Evolutionary conservation across 306 rosid genomes (phyloP), one percentile per base, ranked within the genome.

Genomic region (Datisca glomerata): DNA sequence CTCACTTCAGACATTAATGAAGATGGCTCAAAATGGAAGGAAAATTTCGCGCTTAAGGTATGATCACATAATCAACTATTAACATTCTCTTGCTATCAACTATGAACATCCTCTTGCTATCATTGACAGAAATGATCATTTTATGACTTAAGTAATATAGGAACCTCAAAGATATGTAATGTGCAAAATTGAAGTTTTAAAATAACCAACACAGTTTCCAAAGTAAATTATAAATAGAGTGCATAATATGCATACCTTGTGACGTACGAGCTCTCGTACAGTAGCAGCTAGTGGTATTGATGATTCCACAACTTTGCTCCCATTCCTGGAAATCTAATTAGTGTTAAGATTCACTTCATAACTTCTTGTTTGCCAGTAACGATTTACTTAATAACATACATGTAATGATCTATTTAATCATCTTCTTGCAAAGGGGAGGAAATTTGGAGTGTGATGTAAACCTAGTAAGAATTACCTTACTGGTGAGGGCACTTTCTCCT

Each of bases 261-360:
- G 75, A 45, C 37, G 69, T 42, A 84, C 51, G 37, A 73, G 86
- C 67, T 80, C 79, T 19, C 68, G 78, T 36, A 72, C 65, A 24
- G 70, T 70, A 51, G 28, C 68, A 69, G 80, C 81, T 17, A 80
- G 60, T 5, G 93, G 95, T 49, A 70, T 46, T 47, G 70, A 78
- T 40, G 92, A 73, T 49, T 70, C 78, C 56, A 80, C 49, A 56
- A 65, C 55, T 58, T 84, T 70, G 65, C 71, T 68, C 58, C 73
- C 94, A 51, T 59, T 68, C 86, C 98, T 89, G 72, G 49, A 70
- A 36, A 24, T 18, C 59, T 15, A 31, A 59, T n/a, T n/a, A n/a
- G n/a, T n/a, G n/a, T n/a, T n/a, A n/a, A n/a, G n/a, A n/a, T n/a
- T n/a, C n/a, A n/a, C n/a, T n/a, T n/a, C n/a, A n/a, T n/a, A n/a